Conservation (phyloP, 495 filamentous ascomycete species). For the Xylaria castorea region DNA sequence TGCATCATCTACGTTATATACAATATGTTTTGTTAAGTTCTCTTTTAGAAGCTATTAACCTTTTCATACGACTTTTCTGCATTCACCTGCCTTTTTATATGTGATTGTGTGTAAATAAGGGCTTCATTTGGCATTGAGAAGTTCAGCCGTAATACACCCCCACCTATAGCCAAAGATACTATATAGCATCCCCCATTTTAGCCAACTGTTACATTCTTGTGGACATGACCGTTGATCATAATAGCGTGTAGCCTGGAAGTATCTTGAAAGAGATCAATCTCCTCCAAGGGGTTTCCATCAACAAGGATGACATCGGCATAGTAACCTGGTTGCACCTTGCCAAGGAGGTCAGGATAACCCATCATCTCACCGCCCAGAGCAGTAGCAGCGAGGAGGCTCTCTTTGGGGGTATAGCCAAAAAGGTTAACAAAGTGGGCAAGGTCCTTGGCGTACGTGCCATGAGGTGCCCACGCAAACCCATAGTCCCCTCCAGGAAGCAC, state of each 20-base stretch:
- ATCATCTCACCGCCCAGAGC: constrained; percentile 56
- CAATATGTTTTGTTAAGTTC: too few species aligned
- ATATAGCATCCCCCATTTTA: neutral
- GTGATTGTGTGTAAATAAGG: too few species aligned
- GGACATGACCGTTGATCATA: constrained; percentile 54
- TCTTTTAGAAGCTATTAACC: neutral
- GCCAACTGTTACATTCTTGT: constrained; percentile 43
- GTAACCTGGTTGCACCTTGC: constrained; percentile 55
- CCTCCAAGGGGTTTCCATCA: constrained; percentile 56
- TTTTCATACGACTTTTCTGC: too few species aligned
- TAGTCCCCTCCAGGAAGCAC: constrained; percentile 61
- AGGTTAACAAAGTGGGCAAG: constrained; percentile 58
- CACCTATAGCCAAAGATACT: neutral
- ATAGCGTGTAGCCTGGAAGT: constrained; percentile 49
- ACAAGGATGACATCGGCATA: constrained; percentile 58
- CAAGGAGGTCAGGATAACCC: constrained; percentile 50
- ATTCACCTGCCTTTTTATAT: too few species aligned
- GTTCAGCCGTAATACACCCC: neutral
- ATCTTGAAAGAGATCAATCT: constrained; percentile 56
- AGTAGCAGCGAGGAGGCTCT: constrained; percentile 56
- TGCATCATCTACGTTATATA: too few species aligned
- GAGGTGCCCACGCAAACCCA: constrained; percentile 60
- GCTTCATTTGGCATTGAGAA: too few species aligned
- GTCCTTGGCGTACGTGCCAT: constrained; percentile 59
- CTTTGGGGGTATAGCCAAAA: constrained; percentile 58